phyloP scores from a whole-genome alignment of 1,139 yeast species.

The Yamadazyma dendronema region DNA sequence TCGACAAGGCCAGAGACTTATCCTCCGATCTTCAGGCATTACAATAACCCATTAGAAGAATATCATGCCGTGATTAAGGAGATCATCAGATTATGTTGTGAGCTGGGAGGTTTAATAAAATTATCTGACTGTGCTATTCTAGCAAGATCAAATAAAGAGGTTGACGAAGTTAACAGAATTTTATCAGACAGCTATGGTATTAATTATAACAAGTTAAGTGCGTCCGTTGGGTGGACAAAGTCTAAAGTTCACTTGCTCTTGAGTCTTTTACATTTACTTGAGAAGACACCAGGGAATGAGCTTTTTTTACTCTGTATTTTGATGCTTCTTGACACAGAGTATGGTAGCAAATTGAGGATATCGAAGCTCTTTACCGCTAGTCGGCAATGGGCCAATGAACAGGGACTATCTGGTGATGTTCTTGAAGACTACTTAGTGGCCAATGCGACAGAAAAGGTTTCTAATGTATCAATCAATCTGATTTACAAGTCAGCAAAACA shows the following conservation, averaged over 20 bases:
- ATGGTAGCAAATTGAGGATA: constrained; percentile 23
- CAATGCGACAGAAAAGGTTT: neutral
- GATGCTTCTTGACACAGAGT: constrained; percentile 25
- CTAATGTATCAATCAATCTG: constrained; percentile 4
- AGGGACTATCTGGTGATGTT: constrained; percentile 7
- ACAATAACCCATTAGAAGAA: constrained; percentile 32
- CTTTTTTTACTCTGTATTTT: constrained; percentile 32
- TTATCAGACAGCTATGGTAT: constrained; percentile 41
- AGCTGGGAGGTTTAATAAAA: constrained; percentile 45
- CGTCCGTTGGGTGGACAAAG: constrained; percentile 53
- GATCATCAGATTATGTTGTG: constrained; percentile 39
- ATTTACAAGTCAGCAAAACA: constrained; percentile 10
- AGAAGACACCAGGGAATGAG: constrained; percentile 30
- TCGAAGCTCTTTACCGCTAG: constrained; percentile 26
- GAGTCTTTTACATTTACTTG: constrained; percentile 46
- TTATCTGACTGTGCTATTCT: constrained; percentile 57
- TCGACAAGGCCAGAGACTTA: constrained; percentile 23
- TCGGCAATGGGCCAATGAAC: constrained; percentile 11
- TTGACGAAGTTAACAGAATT: constrained; percentile 40
- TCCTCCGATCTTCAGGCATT: constrained; percentile 32
- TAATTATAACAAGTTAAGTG: constrained; percentile 41
- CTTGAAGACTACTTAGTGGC: constrained; percentile 18
- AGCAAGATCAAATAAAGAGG: constrained; percentile 53
- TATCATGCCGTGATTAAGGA: constrained; percentile 44
- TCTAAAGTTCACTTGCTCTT: constrained; percentile 49